phyloP scores from a whole-genome alignment of 1,284 basidiomycete species.

The Kalmanozyma brasiliensis region DNA sequence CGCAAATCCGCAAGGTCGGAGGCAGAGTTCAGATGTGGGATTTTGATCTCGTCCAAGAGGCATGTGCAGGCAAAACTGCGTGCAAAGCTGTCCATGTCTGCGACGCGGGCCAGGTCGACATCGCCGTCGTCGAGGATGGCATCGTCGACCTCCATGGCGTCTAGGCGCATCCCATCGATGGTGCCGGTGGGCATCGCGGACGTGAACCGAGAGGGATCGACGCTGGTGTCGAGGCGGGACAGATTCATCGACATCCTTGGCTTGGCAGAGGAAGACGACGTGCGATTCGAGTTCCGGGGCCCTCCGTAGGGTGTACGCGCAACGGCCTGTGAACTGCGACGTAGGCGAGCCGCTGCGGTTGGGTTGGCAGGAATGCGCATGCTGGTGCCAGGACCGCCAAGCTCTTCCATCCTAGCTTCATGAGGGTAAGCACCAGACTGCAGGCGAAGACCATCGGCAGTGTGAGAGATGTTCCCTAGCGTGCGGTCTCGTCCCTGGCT shows the following conservation, averaged over 20 bases:
- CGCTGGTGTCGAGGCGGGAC: slow-evolving; percentile 30
- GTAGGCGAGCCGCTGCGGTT: slow-evolving; percentile 26
- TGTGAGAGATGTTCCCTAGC: slow-evolving; percentile 45
- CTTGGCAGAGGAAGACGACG: slow-evolving; percentile 24
- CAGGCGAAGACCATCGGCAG: slow-evolving; percentile 43
- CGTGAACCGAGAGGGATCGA: slow-evolving; percentile 18
- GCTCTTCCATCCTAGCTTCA: slow-evolving; percentile 43
- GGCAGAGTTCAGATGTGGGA: not conserved
- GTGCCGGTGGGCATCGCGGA: slow-evolving; percentile 16
- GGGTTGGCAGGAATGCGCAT: slow-evolving; percentile 26
- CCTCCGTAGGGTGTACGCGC: slow-evolving; percentile 43
- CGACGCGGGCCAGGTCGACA: slow-evolving; percentile 23
- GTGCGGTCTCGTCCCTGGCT: slow-evolving; percentile 39
- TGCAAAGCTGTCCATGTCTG: slow-evolving; percentile 50
- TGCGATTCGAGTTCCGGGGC: slow-evolving; percentile 31
- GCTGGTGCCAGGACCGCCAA: slow-evolving; percentile 23
- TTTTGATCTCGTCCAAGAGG: slow-evolving; percentile 53
- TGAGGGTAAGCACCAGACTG: slow-evolving; percentile 36
- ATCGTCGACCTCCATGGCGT: slow-evolving; percentile 14
- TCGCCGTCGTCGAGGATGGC: slow-evolving; percentile 21
- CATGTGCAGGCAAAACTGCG: slow-evolving; percentile 52
- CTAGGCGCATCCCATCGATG: slow-evolving; percentile 14
- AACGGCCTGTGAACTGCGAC: slow-evolving; percentile 42
- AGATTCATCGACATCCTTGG: slow-evolving; percentile 37
- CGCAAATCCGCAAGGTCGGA: slow-evolving; percentile 1